Percentiles rank a stretch among this genome's conserved stretches.
These are phyloP conservation scores for Escovopsis sp. DNA, from an alignment of 2,329 filamentous ascomycete species.

Conservation along the genomic window DNA sequence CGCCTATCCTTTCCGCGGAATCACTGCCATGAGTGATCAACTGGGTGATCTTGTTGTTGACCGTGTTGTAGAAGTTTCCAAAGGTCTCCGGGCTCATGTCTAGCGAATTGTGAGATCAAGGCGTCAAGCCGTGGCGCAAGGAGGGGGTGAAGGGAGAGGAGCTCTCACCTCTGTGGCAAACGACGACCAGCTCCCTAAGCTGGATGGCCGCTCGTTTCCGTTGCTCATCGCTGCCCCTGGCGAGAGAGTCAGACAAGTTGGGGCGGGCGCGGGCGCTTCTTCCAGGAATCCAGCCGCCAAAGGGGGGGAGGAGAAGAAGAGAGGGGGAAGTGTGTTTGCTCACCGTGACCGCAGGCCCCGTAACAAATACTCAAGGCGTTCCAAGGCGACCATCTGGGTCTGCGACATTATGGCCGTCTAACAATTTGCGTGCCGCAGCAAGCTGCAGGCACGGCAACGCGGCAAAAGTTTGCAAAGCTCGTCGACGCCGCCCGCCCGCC, in stretches of 20 bases:
- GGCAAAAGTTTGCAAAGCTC: background rate
- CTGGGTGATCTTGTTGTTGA: constrained; percentile 42
- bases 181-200: constrained; percentile 38
- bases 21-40: constrained; percentile 77
- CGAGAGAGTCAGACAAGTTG: background rate
- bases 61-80: constrained; percentile 37
- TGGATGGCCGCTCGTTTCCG: constrained; percentile 38
- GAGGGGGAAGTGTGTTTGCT: constrained; percentile 5
- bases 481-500: background rate
- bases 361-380: constrained; percentile 38
- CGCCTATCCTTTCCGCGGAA: constrained; percentile 76
- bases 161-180: constrained; percentile 38
- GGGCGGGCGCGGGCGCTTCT: background rate
- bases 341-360: constrained; percentile 43
- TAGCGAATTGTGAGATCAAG: constrained; percentile 15
- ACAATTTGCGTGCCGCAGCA: constrained; percentile 9
- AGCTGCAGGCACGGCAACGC: constrained; percentile 1
- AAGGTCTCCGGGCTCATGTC: constrained; percentile 77
- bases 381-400: constrained; percentile 38
- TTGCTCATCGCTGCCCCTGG: constrained; percentile 29
- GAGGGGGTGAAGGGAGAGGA: background rate
- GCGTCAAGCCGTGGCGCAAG: background rate
- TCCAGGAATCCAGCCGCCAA: background rate
- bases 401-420: constrained; percentile 23
- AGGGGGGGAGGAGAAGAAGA: too few species aligned